phyloP scores from a whole-genome alignment of 441 rosid species.

The Pelargonium fulgidum region DNA sequence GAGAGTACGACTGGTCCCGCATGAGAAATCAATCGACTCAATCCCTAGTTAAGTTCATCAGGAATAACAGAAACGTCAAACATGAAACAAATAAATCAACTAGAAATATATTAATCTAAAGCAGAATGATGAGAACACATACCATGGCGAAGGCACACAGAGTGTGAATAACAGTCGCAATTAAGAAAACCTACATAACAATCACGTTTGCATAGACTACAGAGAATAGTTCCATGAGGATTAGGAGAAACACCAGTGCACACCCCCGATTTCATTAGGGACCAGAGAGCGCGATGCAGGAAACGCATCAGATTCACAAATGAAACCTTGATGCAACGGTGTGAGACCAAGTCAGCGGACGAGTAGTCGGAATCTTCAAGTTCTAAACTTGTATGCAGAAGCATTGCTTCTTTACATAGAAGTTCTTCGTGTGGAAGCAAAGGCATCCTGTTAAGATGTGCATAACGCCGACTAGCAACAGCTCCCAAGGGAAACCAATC shows the following conservation, averaged over 20 bases:
- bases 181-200: slow-evolving; percentile 78
- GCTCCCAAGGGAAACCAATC: slow-evolving; percentile 98
- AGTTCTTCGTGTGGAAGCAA: slow-evolving; percentile 98
- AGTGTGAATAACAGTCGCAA: slow-evolving; percentile 68
- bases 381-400: slow-evolving; percentile 39
- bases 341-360: slow-evolving; percentile 53
- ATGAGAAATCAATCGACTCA: slow-evolving; percentile 49
- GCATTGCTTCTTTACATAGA: slow-evolving; percentile 94
- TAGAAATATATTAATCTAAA: slow-evolving; percentile 1
- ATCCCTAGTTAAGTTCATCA: slow-evolving; percentile 42
- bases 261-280: slow-evolving; percentile 56
- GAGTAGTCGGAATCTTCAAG: slow-evolving; percentile 55
- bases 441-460: slow-evolving; percentile 79
- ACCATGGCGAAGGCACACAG: slow-evolving; percentile 95
- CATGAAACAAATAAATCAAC: not conserved
- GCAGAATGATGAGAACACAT: slow-evolving; percentile 25
- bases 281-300: slow-evolving; percentile 81
- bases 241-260: slow-evolving; percentile 46
- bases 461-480: slow-evolving; percentile 86
- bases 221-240: slow-evolving; percentile 57
- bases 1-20: slow-evolving; percentile 56
- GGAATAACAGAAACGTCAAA: slow-evolving; percentile 4
- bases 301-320: slow-evolving; percentile 82
- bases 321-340: slow-evolving; percentile 50
- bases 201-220: slow-evolving; percentile 90